Evolutionary conservation across 2,329 filamentous ascomycete species (phyloP).

Genomic region (Delphinella strobiligena): DNA sequence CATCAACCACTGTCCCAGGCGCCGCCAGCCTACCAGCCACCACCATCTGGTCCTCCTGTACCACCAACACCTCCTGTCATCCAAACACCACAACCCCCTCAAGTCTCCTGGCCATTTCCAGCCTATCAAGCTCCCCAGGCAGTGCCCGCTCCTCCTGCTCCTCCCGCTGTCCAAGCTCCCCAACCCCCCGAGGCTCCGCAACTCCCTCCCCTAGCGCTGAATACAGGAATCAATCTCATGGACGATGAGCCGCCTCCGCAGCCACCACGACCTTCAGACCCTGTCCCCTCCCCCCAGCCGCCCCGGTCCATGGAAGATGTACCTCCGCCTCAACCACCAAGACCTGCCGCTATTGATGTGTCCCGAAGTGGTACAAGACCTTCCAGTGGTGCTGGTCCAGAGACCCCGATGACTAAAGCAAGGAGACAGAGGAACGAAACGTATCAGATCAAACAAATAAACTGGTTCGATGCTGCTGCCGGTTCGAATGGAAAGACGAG

Average conservation of each 20-base stretch:
- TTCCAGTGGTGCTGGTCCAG: constrained; percentile 16
- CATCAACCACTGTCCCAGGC: background rate
- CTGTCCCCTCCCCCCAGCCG: constrained; percentile 5
- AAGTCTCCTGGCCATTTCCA: too few relatives aligned
- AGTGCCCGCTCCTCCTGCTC: constrained; percentile 18
- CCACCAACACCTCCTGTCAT: background rate
- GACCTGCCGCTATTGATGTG: constrained; percentile 7
- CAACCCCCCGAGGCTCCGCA: too few relatives aligned
- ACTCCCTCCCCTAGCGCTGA: constrained; percentile 3
- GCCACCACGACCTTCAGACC: constrained; percentile 3
- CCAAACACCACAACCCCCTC: constrained; percentile 8
- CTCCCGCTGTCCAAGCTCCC: constrained; percentile 19
- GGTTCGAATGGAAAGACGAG: constrained; percentile 49
- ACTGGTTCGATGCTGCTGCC: constrained; percentile 59
- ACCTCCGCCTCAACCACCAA: constrained; percentile 6
- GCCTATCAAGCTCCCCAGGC: constrained; percentile 19
- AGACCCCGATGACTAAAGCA: constrained; percentile 28
- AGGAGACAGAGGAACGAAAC: constrained; percentile 53
- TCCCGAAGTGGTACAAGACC: constrained; percentile 11
- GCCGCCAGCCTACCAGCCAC: background rate
- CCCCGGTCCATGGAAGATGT: constrained; percentile 2
- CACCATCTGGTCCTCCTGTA: background rate
- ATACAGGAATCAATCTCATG: constrained; percentile 2
- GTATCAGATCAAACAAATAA: constrained; percentile 86
- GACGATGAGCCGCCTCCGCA: constrained; percentile 4